Percentiles rank a stretch among this genome's conserved stretches.
These are phyloP conservation scores for Metschnikowia cubensis DNA, from an alignment of 805 yeast genomes.

Conservation along the genomic window DNA sequence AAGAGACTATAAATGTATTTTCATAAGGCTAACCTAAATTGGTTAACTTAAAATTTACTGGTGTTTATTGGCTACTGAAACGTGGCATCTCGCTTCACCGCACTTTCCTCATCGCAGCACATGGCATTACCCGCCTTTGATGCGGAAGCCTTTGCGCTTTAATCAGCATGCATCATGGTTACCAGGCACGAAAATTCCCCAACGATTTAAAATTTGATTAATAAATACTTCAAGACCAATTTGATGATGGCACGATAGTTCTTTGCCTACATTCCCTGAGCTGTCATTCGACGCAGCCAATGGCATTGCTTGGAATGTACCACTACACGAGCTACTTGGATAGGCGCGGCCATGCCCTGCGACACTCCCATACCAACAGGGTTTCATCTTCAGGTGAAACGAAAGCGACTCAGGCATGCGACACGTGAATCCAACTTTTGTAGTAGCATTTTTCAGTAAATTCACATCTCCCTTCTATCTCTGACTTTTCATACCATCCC, in stretches of 20 bases:
- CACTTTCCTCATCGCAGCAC: slow-evolving; percentile 1
- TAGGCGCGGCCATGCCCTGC: not conserved
- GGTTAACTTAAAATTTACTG: not conserved
- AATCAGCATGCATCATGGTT: not conserved
- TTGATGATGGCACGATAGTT: too few relatives aligned
- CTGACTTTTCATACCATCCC: not conserved
- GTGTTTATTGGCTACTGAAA: not conserved
- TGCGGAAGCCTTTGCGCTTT: not conserved
- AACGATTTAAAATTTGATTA: too few relatives aligned
- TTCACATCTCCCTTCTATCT: too few relatives aligned
- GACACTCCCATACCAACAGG: not conserved
- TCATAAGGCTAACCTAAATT: not conserved
- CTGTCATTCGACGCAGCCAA: not conserved
- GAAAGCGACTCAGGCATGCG: not conserved
- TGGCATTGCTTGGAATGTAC: not conserved
- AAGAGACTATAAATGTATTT: not conserved
- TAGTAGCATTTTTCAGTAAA: too few relatives aligned
- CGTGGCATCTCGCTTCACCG: not conserved
- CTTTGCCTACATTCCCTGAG: not conserved
- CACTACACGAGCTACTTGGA: not conserved
- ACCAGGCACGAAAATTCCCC: not conserved
- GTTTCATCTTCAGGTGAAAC: not conserved
- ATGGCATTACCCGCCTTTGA: slow-evolving; percentile 3
- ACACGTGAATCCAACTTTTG: not conserved
- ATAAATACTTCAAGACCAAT: too few relatives aligned